Evolutionary conservation across 345 rosid species (phyloP), one percentile per base, ranked within the genome.

Genomic region (Dipteronia sinensis): DNA sequence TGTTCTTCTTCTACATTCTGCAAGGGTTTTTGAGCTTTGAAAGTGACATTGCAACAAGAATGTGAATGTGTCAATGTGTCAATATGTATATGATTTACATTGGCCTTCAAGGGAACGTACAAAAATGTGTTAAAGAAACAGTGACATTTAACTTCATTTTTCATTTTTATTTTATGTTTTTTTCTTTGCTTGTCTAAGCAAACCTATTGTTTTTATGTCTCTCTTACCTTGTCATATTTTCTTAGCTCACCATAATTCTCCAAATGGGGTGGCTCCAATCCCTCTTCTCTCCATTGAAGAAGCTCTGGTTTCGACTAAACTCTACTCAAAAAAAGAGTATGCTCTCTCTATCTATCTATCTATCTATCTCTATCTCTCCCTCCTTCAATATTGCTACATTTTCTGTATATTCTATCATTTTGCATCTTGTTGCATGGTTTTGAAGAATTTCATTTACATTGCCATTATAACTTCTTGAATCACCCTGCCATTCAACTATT

Each of bases 221-320:
- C 22, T 71, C 65, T 63, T 59, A 42, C n/a, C 58, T 72, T 67
- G 23, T 23, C 71, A 66, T 75, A 2, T 70, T 71, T 23, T 38
- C 27, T 19, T 10, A 4, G 15, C 69, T 62, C 65, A 46, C 59
- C 42, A 7, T 53, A 49, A n/a, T 59, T 4, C 47, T 74, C 84
- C 81, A 81, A 83, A 95, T 95, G 99, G 90, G 95, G 65, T 92
- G 94, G 99, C 88, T 95, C 20, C 89, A 88, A 78, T 93, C 97
- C 82, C 91, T 95, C 87, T 72, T 95, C 91, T 91, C 93, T 80
- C 97, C 94, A 31, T 77, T 95, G 91, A 95, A 89, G 97, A 95
- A 95, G 89, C 88, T 95, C 12, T 95, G 97, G 97, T 77, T 92
- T 72, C 91, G 95, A 25, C 81, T 88, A 65, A 91, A 95, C 78